These are phyloP conservation scores for Amauroascus niger DNA, from an alignment of 2,329 filamentous ascomycete species.

Conservation along the genomic window DNA sequence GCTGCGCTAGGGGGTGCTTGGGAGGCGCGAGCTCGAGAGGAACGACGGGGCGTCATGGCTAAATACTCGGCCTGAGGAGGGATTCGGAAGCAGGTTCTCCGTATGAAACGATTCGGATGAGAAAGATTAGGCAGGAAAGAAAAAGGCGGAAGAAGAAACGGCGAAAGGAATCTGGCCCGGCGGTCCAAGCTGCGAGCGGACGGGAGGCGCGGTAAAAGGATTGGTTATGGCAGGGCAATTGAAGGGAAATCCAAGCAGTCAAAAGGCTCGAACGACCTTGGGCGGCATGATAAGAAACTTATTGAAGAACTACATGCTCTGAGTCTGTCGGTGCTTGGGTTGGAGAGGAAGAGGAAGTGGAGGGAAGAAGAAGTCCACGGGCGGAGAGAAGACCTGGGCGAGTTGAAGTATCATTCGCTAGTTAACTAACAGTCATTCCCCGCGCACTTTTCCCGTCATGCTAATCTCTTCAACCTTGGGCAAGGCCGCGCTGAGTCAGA, in stretches of 20 bases:
- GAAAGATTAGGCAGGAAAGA: conserved; percentile 9
- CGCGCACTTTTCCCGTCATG: conserved; percentile 11
- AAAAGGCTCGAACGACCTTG: conserved; percentile 16
- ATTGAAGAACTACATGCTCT: conserved; percentile 20
- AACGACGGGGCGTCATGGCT: conserved; percentile 67
- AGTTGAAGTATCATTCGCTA: conserved; percentile 13
- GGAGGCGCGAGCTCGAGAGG: conserved; percentile 70
- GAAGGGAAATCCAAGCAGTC: conserved; percentile 16
- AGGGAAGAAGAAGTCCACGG: conserved; percentile 22
- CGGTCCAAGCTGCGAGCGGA: conserved; percentile 17
- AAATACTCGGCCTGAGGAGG: conserved; percentile 8
- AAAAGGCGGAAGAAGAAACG: conserved; percentile 15
- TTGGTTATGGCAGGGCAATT: conserved; percentile 19
- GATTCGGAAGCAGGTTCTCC: not conserved
- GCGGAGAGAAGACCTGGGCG: conserved; percentile 16
- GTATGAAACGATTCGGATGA: not conserved
- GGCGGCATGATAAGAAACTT: conserved; percentile 18
- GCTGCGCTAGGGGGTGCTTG: conserved; percentile 57
- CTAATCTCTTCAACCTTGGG: not conserved
- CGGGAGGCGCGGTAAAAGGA: conserved; percentile 4
- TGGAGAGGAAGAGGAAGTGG: conserved; percentile 22
- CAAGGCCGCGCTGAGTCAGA: too few relatives aligned
- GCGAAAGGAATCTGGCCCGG: conserved; percentile 10
- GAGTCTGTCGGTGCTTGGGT: not conserved
- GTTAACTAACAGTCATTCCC: too few relatives aligned